These are phyloP conservation scores for Paramecium octaurelia DNA, from an alignment of 73 alveolate species.

Conservation along the genomic window DNA sequence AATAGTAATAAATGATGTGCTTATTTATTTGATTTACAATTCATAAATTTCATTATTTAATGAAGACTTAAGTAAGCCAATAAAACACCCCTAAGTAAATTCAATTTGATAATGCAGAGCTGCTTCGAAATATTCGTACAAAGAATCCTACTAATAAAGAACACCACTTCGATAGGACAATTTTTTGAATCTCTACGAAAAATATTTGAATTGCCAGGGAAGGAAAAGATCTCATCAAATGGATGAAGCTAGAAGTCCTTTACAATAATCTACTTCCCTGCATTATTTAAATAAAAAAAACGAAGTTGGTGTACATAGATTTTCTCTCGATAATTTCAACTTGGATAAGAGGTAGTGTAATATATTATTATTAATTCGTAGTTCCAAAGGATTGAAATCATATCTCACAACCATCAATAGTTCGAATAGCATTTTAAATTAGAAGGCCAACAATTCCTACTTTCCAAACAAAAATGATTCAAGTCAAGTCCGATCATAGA, in stretches of 20 bases:
- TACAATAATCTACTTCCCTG: conserved; percentile 9
- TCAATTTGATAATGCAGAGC: neutral
- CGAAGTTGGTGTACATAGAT: conserved; percentile 51
- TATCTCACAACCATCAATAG: conserved; percentile 44
- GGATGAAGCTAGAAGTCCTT: neutral
- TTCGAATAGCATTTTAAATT: conserved; percentile 16
- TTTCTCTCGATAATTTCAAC: conserved; percentile 41
- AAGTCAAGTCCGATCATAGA: conserved; percentile 14
- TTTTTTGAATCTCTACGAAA: conserved; percentile 35
- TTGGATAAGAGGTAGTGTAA: conserved; percentile 34
- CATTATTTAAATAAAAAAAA: conserved; percentile 28
- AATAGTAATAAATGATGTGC: neutral
- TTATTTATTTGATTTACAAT: neutral
- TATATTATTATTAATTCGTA: neutral
- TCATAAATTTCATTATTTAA: neutral
- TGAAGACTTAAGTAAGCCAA: conserved; percentile 19
- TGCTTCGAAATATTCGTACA: neutral
- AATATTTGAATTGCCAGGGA: conserved; percentile 42
- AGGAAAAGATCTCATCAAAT: conserved; percentile 22
- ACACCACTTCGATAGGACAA: conserved; percentile 31
- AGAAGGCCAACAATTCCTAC: conserved; percentile 27
- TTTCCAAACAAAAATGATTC: conserved; percentile 49
- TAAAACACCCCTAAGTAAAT: neutral
- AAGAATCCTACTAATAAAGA: conserved; percentile 21
- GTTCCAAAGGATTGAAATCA: conserved; percentile 39